Conservation (phyloP, 2,329 filamentous ascomycete species). For the Diaporthe amygdali region DNA sequence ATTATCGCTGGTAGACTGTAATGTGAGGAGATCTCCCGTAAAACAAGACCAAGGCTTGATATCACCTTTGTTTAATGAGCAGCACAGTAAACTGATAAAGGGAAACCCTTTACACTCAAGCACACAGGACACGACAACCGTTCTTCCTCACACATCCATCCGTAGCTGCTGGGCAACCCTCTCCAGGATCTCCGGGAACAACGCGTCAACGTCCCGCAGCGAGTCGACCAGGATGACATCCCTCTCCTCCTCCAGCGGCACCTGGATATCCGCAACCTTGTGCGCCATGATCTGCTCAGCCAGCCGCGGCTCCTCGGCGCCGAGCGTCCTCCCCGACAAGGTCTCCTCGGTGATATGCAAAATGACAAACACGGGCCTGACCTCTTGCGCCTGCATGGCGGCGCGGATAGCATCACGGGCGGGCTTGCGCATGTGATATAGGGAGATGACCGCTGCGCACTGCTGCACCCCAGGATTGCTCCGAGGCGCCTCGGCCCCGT, state of each 20-base stretch:
- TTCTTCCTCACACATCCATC: background rate
- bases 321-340: background rate
- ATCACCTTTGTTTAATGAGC: background rate
- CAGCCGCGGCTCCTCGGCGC: background rate
- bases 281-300: conserved; percentile 6
- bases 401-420: background rate
- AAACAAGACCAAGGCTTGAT: no score
- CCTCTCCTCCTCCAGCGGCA: background rate
- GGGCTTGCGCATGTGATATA: conserved; percentile 1
- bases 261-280: conserved; percentile 7
- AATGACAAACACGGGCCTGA: background rate
- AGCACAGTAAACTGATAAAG: background rate
- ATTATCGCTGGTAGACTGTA: no score
- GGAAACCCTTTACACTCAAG: background rate
- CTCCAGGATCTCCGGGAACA: background rate
- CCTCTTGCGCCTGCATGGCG: background rate
- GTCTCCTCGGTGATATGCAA: conserved; percentile 7
- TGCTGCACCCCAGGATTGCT: no score
- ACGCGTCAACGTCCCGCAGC: conserved; percentile 5
- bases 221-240: background rate
- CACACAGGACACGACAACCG: no score
- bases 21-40: no score
- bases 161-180: background rate
- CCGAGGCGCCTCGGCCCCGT: background rate
- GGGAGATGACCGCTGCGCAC: background rate